phyloP scores from a whole-genome alignment of 202 grass and related monocot species.

The Saccharum hybrid region DNA sequence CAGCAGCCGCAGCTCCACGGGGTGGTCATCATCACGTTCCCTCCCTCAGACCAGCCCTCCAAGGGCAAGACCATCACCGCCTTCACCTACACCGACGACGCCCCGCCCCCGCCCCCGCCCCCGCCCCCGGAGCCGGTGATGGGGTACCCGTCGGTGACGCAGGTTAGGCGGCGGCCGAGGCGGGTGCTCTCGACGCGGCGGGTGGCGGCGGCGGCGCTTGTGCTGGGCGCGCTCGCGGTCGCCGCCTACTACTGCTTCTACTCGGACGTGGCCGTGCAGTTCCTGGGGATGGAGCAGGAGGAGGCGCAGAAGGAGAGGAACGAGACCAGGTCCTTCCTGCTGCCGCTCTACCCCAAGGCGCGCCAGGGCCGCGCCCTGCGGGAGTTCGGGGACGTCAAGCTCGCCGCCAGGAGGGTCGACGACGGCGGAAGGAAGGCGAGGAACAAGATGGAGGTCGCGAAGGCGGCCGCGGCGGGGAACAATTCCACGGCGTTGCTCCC shows the following conservation, averaged over 20 bases:
- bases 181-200: constrained; percentile 45
- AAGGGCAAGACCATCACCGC: constrained; percentile 98
- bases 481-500: constrained; percentile 74
- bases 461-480: constrained; percentile 13
- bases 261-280: constrained; percentile 75
- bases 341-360: constrained; percentile 75
- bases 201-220: constrained; percentile 37
- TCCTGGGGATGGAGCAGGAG: constrained; percentile 64
- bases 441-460: constrained; percentile 46
- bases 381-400: constrained; percentile 75
- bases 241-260: constrained; percentile 70
- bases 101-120: not conserved
- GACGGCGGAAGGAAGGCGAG: constrained; percentile 34
- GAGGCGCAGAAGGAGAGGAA: constrained; percentile 51
- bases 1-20: constrained; percentile 67
- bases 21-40: constrained; percentile 92
- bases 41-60: constrained; percentile 76
- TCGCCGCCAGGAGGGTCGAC: constrained; percentile 46
- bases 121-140: not conserved
- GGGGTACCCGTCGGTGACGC: not conserved
- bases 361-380: constrained; percentile 60
- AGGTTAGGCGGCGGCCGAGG: constrained; percentile 15
- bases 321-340: constrained; percentile 81
- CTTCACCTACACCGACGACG: constrained; percentile 73
- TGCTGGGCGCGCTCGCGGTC: constrained; percentile 55